These are phyloP conservation scores for Eragrostis nindensis DNA, from an alignment of 176 grass and related monocot genomes.

Conservation along the genomic window DNA sequence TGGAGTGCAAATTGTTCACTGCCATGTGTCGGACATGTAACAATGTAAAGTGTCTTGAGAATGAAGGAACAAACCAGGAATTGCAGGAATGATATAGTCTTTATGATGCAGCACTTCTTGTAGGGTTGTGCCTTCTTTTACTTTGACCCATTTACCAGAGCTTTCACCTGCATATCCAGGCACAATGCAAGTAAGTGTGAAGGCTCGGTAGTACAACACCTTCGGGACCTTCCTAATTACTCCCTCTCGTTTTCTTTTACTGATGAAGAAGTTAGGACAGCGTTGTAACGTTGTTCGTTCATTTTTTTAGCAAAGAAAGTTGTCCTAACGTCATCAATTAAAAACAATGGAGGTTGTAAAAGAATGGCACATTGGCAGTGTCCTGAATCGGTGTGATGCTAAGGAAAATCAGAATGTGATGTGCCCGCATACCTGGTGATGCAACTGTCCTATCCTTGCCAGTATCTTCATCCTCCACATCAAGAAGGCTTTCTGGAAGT, in stretches of 20 bases:
- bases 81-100: conserved; percentile 67
- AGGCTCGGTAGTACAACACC: not conserved
- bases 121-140: conserved; percentile 80
- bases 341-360: not conserved
- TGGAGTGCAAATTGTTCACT: not conserved
- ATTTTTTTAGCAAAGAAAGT: too few species aligned
- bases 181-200: conserved; percentile 14
- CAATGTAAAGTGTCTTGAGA: not conserved
- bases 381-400: conserved; percentile 1
- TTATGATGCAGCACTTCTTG: conserved; percentile 63
- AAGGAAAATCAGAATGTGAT: conserved; percentile 3
- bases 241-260: too few species aligned
- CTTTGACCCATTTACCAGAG: conserved; percentile 64
- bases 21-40: not conserved
- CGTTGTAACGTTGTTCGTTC: too few species aligned
- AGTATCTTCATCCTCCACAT: conserved; percentile 51
- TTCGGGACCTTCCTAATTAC: not conserved
- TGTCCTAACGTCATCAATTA: too few species aligned
- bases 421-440: conserved; percentile 49
- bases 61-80: conserved; percentile 68
- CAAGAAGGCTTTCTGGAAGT: conserved; percentile 53
- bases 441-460: conserved; percentile 22
- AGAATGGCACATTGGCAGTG: not conserved
- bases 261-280: too few species aligned
- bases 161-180: conserved; percentile 46